These are phyloP conservation scores for Asterella californica DNA, from an alignment of 225 moss, liverwort and hornwort genomes.

Conservation along the genomic window DNA sequence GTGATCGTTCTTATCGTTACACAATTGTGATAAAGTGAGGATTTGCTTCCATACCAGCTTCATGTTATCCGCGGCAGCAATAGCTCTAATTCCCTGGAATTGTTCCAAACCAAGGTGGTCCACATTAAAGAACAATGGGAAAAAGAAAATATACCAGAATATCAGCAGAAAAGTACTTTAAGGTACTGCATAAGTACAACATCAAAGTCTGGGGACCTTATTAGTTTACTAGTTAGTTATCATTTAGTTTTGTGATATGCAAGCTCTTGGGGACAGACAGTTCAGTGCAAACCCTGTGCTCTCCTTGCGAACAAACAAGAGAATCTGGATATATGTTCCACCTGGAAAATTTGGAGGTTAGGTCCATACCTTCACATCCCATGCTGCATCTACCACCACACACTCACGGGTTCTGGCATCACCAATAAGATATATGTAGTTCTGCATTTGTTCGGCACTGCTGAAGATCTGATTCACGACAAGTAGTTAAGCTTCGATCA, in stretches of 20 bases:
- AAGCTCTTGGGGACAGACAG: not conserved
- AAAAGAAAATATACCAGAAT: not conserved
- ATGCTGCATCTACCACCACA: slow-evolving; percentile 90
- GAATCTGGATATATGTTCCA: not conserved
- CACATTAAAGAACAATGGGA: not conserved
- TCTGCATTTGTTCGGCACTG: slow-evolving; percentile 97
- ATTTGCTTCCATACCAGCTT: slow-evolving; percentile 42
- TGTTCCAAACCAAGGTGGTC: not conserved
- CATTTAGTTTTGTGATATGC: not conserved
- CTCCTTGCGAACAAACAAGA: too few species aligned
- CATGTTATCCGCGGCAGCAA: slow-evolving; percentile 72
- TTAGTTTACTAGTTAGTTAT: not conserved
- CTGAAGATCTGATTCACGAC: slow-evolving; percentile 62
- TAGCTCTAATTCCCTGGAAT: slow-evolving; percentile 59
- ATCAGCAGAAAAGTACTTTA: not conserved
- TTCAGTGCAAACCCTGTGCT: not conserved
- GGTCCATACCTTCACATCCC: slow-evolving; percentile 68
- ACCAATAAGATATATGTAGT: slow-evolving; percentile 85
- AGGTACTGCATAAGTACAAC: not conserved
- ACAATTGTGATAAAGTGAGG: not conserved
- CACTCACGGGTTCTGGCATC: slow-evolving; percentile 93
- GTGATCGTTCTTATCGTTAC: not conserved
- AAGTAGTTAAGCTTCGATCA: not conserved
- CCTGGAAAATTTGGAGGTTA: not conserved
- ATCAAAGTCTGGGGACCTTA: not conserved